These are phyloP conservation scores for Solanum bukasovii DNA, from an alignment of 257 asterid genomes.

Conservation along the genomic window DNA sequence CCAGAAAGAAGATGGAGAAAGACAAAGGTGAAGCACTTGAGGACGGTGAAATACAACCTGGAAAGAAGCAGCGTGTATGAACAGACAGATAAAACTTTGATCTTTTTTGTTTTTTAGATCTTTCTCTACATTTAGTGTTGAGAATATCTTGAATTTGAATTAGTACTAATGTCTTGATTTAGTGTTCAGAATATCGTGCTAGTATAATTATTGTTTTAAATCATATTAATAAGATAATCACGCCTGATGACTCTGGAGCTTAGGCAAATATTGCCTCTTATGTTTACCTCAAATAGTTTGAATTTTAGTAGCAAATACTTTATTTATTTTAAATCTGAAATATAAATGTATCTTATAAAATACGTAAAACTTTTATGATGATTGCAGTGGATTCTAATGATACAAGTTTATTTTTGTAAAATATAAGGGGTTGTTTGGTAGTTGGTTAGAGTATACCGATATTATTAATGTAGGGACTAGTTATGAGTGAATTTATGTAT, in stretches of 20 bases:
- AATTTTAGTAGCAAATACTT: too few relatives aligned
- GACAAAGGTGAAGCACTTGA: constrained; percentile 34
- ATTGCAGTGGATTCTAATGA: neutral
- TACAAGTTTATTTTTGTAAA: neutral
- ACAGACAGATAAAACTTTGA: neutral
- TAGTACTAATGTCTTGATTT: neutral
- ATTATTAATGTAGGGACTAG: neutral
- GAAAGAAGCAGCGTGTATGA: constrained; percentile 64
- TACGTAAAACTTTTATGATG: neutral
- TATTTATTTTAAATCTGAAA: neutral
- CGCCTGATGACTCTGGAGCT: too few relatives aligned
- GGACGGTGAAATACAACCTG: constrained; percentile 64
- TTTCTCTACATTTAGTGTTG: neutral
- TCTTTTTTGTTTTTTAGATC: neutral
- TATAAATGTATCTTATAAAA: too few relatives aligned
- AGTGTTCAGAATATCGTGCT: neutral
- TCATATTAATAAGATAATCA: too few relatives aligned
- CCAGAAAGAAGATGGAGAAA: constrained; percentile 72
- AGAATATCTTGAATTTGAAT: neutral
- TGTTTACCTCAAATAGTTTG: too few relatives aligned
- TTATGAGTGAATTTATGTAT: neutral
- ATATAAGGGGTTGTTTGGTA: neutral
- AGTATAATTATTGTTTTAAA: neutral
- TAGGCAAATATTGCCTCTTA: too few relatives aligned
- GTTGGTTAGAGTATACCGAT: neutral